A percentile compares a stretch with the other conserved stretches of the same genome.
These are phyloP conservation scores for Lipomyces yamadae DNA, from an alignment of 805 yeast genomes.

Conservation along the genomic window DNA sequence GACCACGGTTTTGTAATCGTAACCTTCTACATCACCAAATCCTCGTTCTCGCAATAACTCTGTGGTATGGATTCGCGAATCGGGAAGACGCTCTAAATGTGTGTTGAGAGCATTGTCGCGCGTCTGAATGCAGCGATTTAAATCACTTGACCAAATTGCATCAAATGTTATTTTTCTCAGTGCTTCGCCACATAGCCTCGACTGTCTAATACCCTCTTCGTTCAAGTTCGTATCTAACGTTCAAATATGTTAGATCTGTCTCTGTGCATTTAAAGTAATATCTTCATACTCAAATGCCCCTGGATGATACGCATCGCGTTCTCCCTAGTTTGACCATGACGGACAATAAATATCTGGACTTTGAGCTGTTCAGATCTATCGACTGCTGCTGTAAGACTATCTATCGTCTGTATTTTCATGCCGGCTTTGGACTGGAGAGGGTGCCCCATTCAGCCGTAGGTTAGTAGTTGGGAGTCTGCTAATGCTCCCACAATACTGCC, in stretches of 20 bases:
- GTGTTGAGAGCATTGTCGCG: conserved; percentile 23
- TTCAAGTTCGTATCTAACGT: conserved; percentile 25
- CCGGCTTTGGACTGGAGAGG: not conserved
- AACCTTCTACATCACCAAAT: conserved; percentile 30
- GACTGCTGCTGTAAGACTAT: conserved; percentile 2
- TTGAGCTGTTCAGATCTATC: not conserved
- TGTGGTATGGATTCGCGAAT: conserved; percentile 14
- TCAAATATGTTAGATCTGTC: not conserved
- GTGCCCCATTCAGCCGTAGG: not conserved
- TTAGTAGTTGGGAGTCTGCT: not conserved
- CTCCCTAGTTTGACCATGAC: conserved; percentile 32
- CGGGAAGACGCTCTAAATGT: conserved; percentile 16
- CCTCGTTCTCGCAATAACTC: conserved; percentile 26
- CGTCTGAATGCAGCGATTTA: conserved; percentile 30
- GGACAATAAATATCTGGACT: conserved; percentile 30
- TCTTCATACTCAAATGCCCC: conserved; percentile 26
- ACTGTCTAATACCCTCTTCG: conserved; percentile 26
- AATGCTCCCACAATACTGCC: no score
- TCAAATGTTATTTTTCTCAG: conserved; percentile 17
- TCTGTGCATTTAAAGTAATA: not conserved
- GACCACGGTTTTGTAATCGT: conserved; percentile 9
- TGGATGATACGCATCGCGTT: conserved; percentile 31
- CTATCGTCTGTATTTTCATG: not conserved
- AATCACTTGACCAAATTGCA: conserved; percentile 31
- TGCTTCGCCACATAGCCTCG: conserved; percentile 19